These are phyloP conservation scores for Trichocladium uniseriatum DNA, from an alignment of 495 filamentous ascomycete genomes.

Conservation along the genomic window DNA sequence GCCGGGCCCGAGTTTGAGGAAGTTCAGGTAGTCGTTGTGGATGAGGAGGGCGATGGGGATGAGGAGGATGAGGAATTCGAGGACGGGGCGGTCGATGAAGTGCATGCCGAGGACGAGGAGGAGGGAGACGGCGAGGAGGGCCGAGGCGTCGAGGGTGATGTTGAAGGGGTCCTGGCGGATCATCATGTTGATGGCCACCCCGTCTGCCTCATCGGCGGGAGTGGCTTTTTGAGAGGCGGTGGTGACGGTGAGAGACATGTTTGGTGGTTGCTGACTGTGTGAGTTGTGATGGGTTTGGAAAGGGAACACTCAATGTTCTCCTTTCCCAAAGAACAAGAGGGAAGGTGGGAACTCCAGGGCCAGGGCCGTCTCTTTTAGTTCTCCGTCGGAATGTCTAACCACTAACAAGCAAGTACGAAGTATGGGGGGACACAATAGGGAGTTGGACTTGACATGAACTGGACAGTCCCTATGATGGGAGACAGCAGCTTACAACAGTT, in stretches of 20 bases:
- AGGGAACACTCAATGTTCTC: no score
- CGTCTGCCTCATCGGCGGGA: constrained; percentile 6
- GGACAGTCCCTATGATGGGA: no score
- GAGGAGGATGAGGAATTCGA: constrained; percentile 40
- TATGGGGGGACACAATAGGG: no score
- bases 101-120: constrained; percentile 42
- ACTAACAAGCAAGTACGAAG: no score
- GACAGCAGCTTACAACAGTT: no score
- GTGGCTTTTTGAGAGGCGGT: constrained; percentile 15
- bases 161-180: constrained; percentile 42
- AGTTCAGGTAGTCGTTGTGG: constrained; percentile 67
- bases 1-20: constrained; percentile 68
- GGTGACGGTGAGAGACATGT: constrained; percentile 24
- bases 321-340: no score
- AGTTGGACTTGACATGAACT: no score
- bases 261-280: no score
- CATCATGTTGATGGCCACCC: constrained; percentile 27
- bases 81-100: constrained; percentile 34
- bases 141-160: constrained; percentile 39
- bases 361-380: no score
- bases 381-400: no score
- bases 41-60: constrained; percentile 48
- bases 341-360: no score
- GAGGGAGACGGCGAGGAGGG: constrained; percentile 35
- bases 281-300: no score